Conservation (phyloP, 306 rosid genomes). For the Quercus agrifolia region DNA sequence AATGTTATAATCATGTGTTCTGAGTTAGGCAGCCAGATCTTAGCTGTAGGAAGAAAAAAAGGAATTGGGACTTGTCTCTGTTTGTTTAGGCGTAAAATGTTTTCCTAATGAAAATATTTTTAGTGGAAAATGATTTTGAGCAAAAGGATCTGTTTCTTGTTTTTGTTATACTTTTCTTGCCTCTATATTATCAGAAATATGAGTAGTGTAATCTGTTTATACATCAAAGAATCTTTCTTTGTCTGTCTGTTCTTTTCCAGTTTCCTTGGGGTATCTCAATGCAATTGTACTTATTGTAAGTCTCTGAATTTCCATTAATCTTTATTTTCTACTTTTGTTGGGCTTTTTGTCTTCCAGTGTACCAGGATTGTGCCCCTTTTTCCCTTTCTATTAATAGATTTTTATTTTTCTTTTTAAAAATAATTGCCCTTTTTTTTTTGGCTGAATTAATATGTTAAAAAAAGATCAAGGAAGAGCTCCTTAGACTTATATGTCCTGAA, state of each 20-base stretch:
- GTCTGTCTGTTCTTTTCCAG: neutral
- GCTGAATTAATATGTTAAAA: neutral
- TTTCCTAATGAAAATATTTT: no score
- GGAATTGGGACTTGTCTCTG: neutral
- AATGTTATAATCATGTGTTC: neutral
- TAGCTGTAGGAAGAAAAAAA: neutral
- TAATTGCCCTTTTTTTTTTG: no score
- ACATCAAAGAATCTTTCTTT: neutral
- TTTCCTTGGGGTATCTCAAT: neutral
- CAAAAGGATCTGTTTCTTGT: no score
- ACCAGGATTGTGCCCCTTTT: no score
- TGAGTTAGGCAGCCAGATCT: neutral
- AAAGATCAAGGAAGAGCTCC: neutral
- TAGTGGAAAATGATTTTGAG: no score
- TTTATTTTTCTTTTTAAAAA: no score
- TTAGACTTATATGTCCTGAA: neutral
- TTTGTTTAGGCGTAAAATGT: no score
- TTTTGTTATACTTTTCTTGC: neutral
- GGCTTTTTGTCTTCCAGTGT: no score
- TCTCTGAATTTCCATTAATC: neutral
- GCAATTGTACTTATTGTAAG: neutral
- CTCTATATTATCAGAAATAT: neutral
- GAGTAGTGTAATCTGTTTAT: neutral
- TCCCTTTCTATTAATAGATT: no score
- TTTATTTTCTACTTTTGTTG: neutral